Conservation (phyloP, 139 green algal species). For the Yamagishiella unicocca region DNA sequence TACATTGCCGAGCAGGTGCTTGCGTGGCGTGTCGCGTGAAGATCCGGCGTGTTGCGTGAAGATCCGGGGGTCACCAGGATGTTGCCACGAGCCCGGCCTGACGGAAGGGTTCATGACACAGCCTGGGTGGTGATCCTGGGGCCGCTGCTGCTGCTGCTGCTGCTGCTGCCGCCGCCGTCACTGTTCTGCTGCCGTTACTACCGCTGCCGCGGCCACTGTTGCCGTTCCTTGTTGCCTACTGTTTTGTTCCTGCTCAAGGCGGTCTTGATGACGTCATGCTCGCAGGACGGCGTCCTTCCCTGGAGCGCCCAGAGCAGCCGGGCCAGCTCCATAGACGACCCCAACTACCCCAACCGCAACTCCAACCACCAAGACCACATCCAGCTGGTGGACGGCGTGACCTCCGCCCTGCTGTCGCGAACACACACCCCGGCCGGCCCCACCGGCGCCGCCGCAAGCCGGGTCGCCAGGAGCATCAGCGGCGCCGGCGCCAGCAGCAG, state of each 20-base stretch:
- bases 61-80: too few species aligned
- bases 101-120: too few species aligned
- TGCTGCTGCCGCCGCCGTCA: too few species aligned
- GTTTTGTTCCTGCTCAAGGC: too few species aligned
- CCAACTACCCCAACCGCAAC: not conserved
- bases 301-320: slow-evolving; percentile 34
- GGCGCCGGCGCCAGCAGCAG: not conserved
- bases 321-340: not conserved
- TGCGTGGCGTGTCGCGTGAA: too few species aligned
- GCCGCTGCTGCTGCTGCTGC: too few species aligned
- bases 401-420: not conserved
- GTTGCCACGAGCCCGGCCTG: too few species aligned
- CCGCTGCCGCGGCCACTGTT: not conserved
- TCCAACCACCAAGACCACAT: not conserved
- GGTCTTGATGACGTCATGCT: too few species aligned
- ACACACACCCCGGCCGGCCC: not conserved
- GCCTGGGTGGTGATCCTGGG: too few species aligned
- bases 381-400: not conserved
- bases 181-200: too few species aligned
- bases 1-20: not conserved
- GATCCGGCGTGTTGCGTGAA: too few species aligned
- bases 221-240: too few species aligned
- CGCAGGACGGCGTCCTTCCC: not conserved
- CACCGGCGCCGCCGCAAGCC: not conserved
- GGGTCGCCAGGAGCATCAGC: not conserved